Evolutionary conservation across 768 basidiomycete genomes (phyloP).

Genomic region (Pulveroboletus sp.): DNA sequence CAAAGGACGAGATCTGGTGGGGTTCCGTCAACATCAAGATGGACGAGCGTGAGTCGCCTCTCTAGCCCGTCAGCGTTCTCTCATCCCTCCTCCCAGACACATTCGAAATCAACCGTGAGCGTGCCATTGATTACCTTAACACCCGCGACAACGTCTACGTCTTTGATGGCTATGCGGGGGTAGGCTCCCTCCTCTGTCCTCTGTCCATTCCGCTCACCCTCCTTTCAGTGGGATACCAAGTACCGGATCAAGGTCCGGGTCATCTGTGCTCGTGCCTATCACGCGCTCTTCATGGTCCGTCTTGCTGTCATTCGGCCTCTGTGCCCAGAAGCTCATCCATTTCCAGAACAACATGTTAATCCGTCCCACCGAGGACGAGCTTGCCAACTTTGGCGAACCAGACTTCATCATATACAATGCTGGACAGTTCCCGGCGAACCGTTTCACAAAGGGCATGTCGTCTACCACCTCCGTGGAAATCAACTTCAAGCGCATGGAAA

Average conservation of each 20-base stretch:
- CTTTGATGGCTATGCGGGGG: constrained; percentile 92
- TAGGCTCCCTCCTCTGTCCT: constrained; percentile 31
- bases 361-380: constrained; percentile 92
- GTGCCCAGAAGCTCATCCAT: constrained; percentile 3
- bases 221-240: constrained; percentile 85
- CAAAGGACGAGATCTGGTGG: constrained; percentile 99
- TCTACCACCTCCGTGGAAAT: constrained; percentile 98
- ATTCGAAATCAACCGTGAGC: constrained; percentile 98
- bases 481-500: constrained; percentile 99
- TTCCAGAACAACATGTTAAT: constrained; percentile 97
- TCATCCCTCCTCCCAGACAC: constrained; percentile 56
- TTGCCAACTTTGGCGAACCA: constrained; percentile 91
- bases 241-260: constrained; percentile 99
- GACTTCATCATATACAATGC: constrained; percentile 99
- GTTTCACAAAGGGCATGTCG: constrained; percentile 99
- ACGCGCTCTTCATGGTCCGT: constrained; percentile 95
- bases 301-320: constrained; percentile 7
- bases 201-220: neutral
- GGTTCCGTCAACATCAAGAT: constrained; percentile 99
- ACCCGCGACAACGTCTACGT: constrained; percentile 98
- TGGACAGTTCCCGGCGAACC: constrained; percentile 99
- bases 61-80: neutral
- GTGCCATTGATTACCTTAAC: constrained; percentile 98
- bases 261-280: constrained; percentile 96
- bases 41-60: constrained; percentile 74